These are phyloP conservation scores for Ophiostoma ips DNA, from an alignment of 2,329 filamentous ascomycete genomes.

Conservation along the genomic window DNA sequence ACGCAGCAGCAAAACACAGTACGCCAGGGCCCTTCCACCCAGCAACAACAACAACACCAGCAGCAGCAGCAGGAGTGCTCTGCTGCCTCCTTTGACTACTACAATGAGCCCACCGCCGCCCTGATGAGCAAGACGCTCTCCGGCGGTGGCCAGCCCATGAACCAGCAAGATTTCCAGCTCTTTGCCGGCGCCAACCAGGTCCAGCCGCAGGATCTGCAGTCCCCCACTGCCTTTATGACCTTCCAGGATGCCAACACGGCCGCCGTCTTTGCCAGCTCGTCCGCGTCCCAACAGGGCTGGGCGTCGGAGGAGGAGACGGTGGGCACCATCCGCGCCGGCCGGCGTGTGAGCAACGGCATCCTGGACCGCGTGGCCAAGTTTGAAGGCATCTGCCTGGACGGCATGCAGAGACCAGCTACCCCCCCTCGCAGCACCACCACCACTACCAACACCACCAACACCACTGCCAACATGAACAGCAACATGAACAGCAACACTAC, in stretches of 20 bases:
- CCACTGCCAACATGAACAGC: no score
- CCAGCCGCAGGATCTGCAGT: conserved; percentile 28
- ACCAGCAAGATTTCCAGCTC: conserved; percentile 35
- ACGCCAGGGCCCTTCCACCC: conserved; percentile 49
- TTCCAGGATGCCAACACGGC: conserved; percentile 26
- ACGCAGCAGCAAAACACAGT: conserved; percentile 75
- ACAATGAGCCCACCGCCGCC: conserved; percentile 27
- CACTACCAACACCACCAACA: no score
- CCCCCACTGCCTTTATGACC: conserved; percentile 30
- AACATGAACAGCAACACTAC: conserved; percentile 12
- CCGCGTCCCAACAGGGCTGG: conserved; percentile 30
- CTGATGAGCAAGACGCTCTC: conserved; percentile 31
- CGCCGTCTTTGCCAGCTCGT: conserved; percentile 13
- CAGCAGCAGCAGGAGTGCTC: conserved; percentile 13
- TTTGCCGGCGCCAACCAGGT: conserved; percentile 27
- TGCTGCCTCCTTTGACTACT: conserved; percentile 34
- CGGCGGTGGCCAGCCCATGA: conserved; percentile 12
- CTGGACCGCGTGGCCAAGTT: conserved; percentile 46
- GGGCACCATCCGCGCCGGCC: conserved; percentile 27
- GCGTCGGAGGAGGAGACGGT: conserved; percentile 34
- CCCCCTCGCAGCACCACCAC: conserved; percentile 26
- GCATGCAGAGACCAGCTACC: conserved; percentile 41
- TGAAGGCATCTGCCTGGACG: conserved; percentile 36
- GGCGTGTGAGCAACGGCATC: conserved; percentile 47
- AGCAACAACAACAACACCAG: conserved; percentile 12